phyloP scores from a whole-genome alignment of 2,329 filamentous ascomycete genomes.

The Nothophaeocryptopus gaeumannii region DNA sequence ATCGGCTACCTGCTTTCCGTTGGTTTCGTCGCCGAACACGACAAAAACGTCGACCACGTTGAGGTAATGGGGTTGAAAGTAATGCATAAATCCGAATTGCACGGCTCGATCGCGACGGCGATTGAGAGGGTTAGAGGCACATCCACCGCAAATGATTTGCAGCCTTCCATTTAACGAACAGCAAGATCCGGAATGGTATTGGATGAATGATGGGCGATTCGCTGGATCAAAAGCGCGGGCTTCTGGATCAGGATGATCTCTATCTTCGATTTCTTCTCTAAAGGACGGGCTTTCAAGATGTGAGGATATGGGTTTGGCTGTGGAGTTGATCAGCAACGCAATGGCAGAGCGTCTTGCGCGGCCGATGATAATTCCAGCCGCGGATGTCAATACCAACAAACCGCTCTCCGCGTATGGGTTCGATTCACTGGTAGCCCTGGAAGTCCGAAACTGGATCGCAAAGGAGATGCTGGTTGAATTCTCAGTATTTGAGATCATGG shows the following conservation, averaged over 20 bases:
- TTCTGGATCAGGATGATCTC: neutral
- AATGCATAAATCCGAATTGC: slow-evolving; percentile 14
- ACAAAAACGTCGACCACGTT: slow-evolving; percentile 11
- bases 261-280: neutral
- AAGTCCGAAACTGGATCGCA: slow-evolving; percentile 19
- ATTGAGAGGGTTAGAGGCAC: slow-evolving; percentile 7
- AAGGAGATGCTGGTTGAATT: slow-evolving; percentile 16
- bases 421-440: slow-evolving; percentile 18
- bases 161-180: slow-evolving; percentile 7
- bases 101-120: slow-evolving; percentile 10
- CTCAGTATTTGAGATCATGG: slow-evolving; percentile 16
- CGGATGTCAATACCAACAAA: slow-evolving; percentile 11
- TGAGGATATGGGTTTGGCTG: slow-evolving; percentile 1
- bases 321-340: slow-evolving; percentile 7
- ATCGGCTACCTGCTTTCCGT: slow-evolving; percentile 34
- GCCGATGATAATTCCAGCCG: slow-evolving; percentile 8
- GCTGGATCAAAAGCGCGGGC: slow-evolving; percentile 2
- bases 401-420: slow-evolving; percentile 16
- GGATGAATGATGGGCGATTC: slow-evolving; percentile 13
- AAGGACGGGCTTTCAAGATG: slow-evolving; percentile 8
- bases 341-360: slow-evolving; percentile 11
- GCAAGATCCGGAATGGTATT: slow-evolving; percentile 9
- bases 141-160: slow-evolving; percentile 8
- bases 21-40: slow-evolving; percentile 25
- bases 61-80: slow-evolving; percentile 14